These are phyloP conservation scores for Hypoxylon sp. DNA, from an alignment of 2,329 filamentous ascomycete genomes.

Conservation along the genomic window DNA sequence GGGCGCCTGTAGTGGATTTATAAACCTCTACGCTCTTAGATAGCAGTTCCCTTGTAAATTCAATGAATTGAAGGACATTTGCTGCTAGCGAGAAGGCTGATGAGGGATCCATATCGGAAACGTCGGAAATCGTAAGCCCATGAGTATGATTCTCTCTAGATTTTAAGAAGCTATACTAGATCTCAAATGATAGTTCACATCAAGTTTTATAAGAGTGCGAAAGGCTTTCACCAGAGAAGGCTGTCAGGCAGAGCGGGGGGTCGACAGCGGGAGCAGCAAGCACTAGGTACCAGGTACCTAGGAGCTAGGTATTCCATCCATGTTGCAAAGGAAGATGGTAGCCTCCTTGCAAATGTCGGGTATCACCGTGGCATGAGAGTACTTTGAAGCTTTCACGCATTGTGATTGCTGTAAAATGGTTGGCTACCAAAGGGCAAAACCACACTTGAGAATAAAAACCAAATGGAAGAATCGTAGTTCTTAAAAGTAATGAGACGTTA, in stretches of 20 bases:
- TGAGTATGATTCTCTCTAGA: neutral
- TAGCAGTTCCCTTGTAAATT: slow-evolving; percentile 13
- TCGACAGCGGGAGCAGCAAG: neutral
- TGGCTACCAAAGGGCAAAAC: neutral
- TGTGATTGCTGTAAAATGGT: neutral
- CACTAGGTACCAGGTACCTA: neutral
- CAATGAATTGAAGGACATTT: slow-evolving; percentile 28
- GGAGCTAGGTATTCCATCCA: neutral
- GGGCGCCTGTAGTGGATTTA: slow-evolving; percentile 16
- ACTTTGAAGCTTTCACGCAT: neutral
- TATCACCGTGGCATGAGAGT: neutral
- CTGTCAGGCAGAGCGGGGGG: slow-evolving; percentile 1
- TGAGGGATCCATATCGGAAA: slow-evolving; percentile 10
- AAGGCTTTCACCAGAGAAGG: neutral
- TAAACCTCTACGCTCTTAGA: slow-evolving; percentile 21
- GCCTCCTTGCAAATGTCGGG: neutral
- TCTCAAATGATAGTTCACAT: neutral
- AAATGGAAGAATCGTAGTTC: neutral
- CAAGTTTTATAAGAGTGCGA: neutral
- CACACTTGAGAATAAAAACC: neutral
- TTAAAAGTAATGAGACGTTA: neutral
- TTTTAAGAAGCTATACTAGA: neutral
- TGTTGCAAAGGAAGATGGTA: neutral
- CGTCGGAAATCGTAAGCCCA: neutral
- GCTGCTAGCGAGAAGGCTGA: slow-evolving; percentile 22